Conservation (phyloP, 257 asterid species). For the Solanum chmielewskii region DNA sequence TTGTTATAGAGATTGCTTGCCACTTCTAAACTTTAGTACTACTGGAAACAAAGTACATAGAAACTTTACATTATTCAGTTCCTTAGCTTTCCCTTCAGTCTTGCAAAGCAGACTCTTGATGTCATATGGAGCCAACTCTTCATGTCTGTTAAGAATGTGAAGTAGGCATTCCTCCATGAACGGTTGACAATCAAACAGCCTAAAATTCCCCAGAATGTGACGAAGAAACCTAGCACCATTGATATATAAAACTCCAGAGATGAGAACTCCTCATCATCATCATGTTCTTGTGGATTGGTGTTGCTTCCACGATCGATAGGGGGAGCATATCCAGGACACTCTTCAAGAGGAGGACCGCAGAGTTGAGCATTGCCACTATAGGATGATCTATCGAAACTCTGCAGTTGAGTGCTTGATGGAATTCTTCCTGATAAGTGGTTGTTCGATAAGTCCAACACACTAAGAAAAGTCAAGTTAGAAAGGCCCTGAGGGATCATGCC, state of each 20-base stretch:
- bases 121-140: not conserved
- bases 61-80: not conserved
- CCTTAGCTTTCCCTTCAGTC: not conserved
- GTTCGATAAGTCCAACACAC: constrained; percentile 17
- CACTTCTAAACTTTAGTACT: no score
- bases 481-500: constrained; percentile 20
- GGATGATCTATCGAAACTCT: constrained; percentile 10
- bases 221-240: not conserved
- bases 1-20: no score
- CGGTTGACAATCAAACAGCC: not conserved
- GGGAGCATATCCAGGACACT: not conserved
- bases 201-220: not conserved
- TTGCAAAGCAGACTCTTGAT: not conserved
- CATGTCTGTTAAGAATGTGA: not conserved
- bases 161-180: constrained; percentile 4
- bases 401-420: constrained; percentile 16
- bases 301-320: not conserved
- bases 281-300: not conserved
- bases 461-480: not conserved
- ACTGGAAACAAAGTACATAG: not conserved
- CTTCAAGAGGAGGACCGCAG: not conserved
- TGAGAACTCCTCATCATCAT: not conserved
- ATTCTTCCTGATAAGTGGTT: constrained; percentile 17
- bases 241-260: not conserved
- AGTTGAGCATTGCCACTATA: constrained; percentile 14